A percentile compares a stretch with the other conserved stretches of the same genome.
Conservation (phyloP, 345 rosid genomes). For the Dipteronia sinensis region DNA sequence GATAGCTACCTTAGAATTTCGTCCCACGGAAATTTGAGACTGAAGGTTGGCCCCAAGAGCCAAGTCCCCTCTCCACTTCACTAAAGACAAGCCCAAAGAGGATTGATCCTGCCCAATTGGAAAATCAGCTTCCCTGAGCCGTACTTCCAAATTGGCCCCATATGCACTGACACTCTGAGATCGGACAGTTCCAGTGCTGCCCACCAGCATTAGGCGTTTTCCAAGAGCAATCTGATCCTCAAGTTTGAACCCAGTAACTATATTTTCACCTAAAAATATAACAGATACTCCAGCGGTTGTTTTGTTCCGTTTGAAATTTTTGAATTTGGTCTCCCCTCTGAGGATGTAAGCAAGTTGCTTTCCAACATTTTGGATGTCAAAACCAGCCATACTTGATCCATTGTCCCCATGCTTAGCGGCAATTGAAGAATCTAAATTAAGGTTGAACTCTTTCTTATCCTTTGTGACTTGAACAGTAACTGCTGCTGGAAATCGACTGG, state of each 20-base stretch:
- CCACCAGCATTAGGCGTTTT: slow-evolving; percentile 72
- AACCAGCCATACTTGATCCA: slow-evolving; percentile 93
- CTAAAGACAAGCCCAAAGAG: slow-evolving; percentile 78
- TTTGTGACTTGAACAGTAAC: slow-evolving; percentile 84
- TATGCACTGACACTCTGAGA: slow-evolving; percentile 85
- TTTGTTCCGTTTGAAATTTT: slow-evolving; percentile 71
- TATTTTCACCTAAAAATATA: slow-evolving; percentile 82
- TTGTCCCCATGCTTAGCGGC: slow-evolving; percentile 77
- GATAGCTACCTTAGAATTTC: slow-evolving; percentile 69
- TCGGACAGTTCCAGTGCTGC: slow-evolving; percentile 78
- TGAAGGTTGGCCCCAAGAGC: slow-evolving; percentile 91
- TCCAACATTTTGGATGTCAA: slow-evolving; percentile 93
- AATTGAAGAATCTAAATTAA: slow-evolving; percentile 90
- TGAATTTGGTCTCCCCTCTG: slow-evolving; percentile 87
- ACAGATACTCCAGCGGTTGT: slow-evolving; percentile 72
- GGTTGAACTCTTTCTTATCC: slow-evolving; percentile 93
- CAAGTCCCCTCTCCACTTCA: slow-evolving; percentile 93
- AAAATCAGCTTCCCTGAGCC: slow-evolving; percentile 76
- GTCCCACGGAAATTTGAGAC: slow-evolving; percentile 78
- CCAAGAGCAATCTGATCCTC: slow-evolving; percentile 89
- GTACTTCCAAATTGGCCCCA: slow-evolving; percentile 90
- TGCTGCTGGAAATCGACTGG: slow-evolving; percentile 68
- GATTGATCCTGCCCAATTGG: slow-evolving; percentile 94
- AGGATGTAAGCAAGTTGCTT: slow-evolving; percentile 87
- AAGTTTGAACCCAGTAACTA: slow-evolving; percentile 79